These are phyloP conservation scores for Globisporangium megalacanthum DNA, from an alignment of 352 stramenopile genomes.

Conservation along the genomic window DNA sequence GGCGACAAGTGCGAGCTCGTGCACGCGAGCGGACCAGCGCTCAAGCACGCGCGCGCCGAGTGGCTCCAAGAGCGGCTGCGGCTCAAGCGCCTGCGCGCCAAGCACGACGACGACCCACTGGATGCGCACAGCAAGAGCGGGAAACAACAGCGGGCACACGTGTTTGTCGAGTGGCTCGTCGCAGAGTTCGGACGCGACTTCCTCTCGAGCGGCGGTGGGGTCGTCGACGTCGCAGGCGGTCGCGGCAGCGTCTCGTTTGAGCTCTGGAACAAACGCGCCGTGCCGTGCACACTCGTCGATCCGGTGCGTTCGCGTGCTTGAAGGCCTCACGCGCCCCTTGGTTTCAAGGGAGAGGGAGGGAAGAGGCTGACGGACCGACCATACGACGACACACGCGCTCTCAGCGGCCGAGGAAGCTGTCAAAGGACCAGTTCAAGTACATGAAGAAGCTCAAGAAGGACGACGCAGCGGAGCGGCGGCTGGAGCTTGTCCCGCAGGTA, in stretches of 20 bases:
- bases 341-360: no score
- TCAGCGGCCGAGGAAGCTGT: slow-evolving; percentile 70
- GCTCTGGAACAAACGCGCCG: slow-evolving; percentile 74
- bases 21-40: slow-evolving; percentile 39
- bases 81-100: slow-evolving; percentile 48
- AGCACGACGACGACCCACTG: slow-evolving; percentile 51
- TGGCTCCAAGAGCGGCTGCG: slow-evolving; percentile 64
- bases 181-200: slow-evolving; percentile 48
- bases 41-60: slow-evolving; percentile 41
- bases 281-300: slow-evolving; percentile 75
- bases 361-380: no score
- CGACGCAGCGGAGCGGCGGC: slow-evolving; percentile 13
- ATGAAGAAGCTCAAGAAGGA: slow-evolving; percentile 57
- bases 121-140: slow-evolving; percentile 66
- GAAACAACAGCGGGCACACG: slow-evolving; percentile 63
- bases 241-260: slow-evolving; percentile 80
- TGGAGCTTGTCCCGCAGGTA: slow-evolving; percentile 54
- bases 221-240: slow-evolving; percentile 81
- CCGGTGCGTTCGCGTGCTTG: slow-evolving; percentile 31
- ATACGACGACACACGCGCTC: slow-evolving; percentile 3
- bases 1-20: slow-evolving; percentile 61
- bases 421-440: slow-evolving; percentile 62
- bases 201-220: slow-evolving; percentile 43
- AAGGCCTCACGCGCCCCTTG: no score
- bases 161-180: slow-evolving; percentile 78